phyloP scores from a whole-genome alignment of 1,139 yeast genomes.

The Diutina pseudorugosa region DNA sequence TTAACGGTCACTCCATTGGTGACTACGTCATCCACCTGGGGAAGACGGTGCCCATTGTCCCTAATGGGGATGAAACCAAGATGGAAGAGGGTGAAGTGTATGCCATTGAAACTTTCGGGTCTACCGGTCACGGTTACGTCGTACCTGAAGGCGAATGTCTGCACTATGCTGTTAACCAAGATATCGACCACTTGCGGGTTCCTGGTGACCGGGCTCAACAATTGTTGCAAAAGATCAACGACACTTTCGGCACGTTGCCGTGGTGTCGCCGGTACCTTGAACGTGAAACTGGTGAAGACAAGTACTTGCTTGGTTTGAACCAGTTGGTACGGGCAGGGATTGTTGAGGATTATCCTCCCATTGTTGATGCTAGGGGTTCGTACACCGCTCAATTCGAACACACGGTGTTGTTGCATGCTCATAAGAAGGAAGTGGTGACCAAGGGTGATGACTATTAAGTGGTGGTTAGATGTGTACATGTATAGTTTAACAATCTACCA shows the following conservation, averaged over 20 bases:
- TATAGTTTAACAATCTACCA: no score
- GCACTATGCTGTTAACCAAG: slow-evolving; percentile 63
- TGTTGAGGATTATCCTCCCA: slow-evolving; percentile 95
- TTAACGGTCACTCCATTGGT: slow-evolving; percentile 88
- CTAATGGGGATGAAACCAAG: slow-evolving; percentile 85
- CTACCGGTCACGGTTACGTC: slow-evolving; percentile 92
- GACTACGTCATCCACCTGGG: slow-evolving; percentile 86
- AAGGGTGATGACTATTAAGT: slow-evolving; percentile 80
- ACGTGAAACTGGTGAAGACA: slow-evolving; percentile 71
- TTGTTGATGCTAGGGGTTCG: slow-evolving; percentile 69
- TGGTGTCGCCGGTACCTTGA: slow-evolving; percentile 95
- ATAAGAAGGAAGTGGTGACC: slow-evolving; percentile 86
- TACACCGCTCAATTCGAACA: slow-evolving; percentile 97
- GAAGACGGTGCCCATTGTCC: slow-evolving; percentile 90
- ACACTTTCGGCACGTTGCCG: slow-evolving; percentile 85
- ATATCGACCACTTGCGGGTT: slow-evolving; percentile 16
- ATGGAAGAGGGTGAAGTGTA: slow-evolving; percentile 98
- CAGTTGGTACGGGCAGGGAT: slow-evolving; percentile 76
- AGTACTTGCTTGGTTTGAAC: slow-evolving; percentile 80
- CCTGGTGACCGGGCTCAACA: slow-evolving; percentile 58
- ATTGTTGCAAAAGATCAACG: slow-evolving; percentile 56
- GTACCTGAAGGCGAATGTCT: slow-evolving; percentile 84
- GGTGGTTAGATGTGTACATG: background rate
- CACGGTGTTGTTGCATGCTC: slow-evolving; percentile 82
- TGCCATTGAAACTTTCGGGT: slow-evolving; percentile 96